Percentiles rank a stretch among this genome's conserved stretches.
These are phyloP conservation scores for Dryadomyces sulphureus DNA, from an alignment of 2,329 filamentous ascomycete genomes.

Conservation along the genomic window DNA sequence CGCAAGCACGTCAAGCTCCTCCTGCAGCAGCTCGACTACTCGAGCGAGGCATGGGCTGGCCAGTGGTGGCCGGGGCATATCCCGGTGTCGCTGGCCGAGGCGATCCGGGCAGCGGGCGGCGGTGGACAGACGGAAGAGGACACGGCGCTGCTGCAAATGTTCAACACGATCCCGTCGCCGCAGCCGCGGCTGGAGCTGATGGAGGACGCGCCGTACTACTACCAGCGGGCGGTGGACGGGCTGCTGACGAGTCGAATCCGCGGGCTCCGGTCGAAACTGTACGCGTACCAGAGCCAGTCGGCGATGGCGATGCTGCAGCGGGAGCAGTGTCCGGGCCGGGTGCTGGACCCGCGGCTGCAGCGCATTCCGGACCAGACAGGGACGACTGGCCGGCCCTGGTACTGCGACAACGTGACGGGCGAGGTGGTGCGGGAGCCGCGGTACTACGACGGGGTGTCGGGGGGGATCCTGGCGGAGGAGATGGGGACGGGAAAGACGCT, in stretches of 20 bases:
- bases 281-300: constrained; percentile 68
- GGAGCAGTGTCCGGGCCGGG: constrained; percentile 48
- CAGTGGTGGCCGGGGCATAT: not conserved
- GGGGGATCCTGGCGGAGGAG: constrained; percentile 68
- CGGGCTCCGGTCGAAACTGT: constrained; percentile 51
- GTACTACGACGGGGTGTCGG: constrained; percentile 58
- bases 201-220: constrained; percentile 31
- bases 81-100: not conserved
- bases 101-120: too few relatives aligned
- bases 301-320: constrained; percentile 73
- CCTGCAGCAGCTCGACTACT: constrained; percentile 40
- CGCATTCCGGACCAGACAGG: constrained; percentile 44
- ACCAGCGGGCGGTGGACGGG: constrained; percentile 38
- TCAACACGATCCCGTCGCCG: constrained; percentile 61
- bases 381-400: constrained; percentile 42
- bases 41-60: constrained; percentile 35
- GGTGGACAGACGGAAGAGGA: constrained; percentile 17
- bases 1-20: constrained; percentile 31
- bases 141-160: constrained; percentile 50
- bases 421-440: constrained; percentile 49
- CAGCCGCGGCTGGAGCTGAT: constrained; percentile 36
- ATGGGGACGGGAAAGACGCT: constrained; percentile 81
- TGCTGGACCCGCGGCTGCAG: constrained; percentile 61
- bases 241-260: constrained; percentile 36
- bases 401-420: constrained; percentile 51